A percentile compares a stretch with the other conserved stretches of the same genome.
These are phyloP conservation scores for Pseudoperonospora humuli DNA, from an alignment of 352 stramenopile genomes.

Conservation along the genomic window DNA sequence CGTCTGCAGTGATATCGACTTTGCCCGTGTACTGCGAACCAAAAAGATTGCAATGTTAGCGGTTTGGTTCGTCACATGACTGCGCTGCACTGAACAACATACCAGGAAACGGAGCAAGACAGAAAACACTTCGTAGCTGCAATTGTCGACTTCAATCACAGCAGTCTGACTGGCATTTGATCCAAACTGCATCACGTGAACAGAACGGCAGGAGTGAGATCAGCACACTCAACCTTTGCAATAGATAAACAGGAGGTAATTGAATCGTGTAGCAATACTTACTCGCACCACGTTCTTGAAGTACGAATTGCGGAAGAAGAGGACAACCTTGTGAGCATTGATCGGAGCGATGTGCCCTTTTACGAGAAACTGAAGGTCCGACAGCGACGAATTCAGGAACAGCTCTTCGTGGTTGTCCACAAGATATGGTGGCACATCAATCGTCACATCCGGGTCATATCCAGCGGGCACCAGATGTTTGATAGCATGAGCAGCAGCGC, in stretches of 20 bases:
- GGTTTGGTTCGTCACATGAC: neutral
- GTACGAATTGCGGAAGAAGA: conserved; percentile 87
- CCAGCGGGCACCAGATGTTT: conserved; percentile 72
- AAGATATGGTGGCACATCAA: conserved; percentile 69
- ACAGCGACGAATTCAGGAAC: conserved; percentile 74
- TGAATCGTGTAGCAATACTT: conserved; percentile 28
- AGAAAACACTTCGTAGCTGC: conserved; percentile 83
- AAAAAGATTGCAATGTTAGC: conserved; percentile 12
- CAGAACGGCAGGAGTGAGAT: conserved; percentile 2
- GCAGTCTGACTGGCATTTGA: conserved; percentile 71
- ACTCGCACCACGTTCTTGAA: conserved; percentile 89
- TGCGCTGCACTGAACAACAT: conserved; percentile 18
- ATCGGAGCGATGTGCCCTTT: conserved; percentile 82
- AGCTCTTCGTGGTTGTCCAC: conserved; percentile 86
- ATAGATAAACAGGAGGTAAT: neutral
- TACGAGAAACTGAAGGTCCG: conserved; percentile 82
- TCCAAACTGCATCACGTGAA: conserved; percentile 51
- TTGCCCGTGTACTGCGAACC: conserved; percentile 82
- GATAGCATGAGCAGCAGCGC: conserved; percentile 76
- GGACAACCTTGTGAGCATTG: conserved; percentile 83
- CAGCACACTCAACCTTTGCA: neutral
- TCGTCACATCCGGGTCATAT: conserved; percentile 71
- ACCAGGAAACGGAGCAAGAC: conserved; percentile 80
- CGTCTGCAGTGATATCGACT: conserved; percentile 72
- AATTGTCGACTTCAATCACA: conserved; percentile 86